A percentile compares a stretch with the other conserved stretches of the same genome.
phyloP scores from a whole-genome alignment of 1,284 basidiomycete species.

The Polyporus tsugae region DNA sequence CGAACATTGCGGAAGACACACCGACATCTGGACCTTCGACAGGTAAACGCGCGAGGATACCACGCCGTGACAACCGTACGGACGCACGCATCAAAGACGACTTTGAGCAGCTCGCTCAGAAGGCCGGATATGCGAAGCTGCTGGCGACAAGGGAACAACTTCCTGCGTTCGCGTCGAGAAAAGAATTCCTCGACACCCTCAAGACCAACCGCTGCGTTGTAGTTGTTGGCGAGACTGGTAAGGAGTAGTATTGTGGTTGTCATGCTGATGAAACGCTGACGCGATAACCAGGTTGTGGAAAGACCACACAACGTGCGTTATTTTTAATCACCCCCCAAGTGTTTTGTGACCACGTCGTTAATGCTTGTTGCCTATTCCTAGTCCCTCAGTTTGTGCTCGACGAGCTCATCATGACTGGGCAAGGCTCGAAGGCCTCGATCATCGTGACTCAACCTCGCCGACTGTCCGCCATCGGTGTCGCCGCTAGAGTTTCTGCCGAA shows the following conservation, averaged over 20 bases:
- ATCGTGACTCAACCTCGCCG: constrained; percentile 92
- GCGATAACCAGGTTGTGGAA: constrained; percentile 77
- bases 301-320: constrained; percentile 80
- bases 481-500: constrained; percentile 88
- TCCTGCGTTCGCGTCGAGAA: constrained; percentile 79
- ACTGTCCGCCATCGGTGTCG: constrained; percentile 91
- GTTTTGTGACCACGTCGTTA: background rate
- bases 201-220: constrained; percentile 75
- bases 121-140: constrained; percentile 65
- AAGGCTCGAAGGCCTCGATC: constrained; percentile 79
- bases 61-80: constrained; percentile 52
- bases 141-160: constrained; percentile 65
- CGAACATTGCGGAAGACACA: background rate
- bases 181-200: constrained; percentile 70
- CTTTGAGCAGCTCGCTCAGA: constrained; percentile 57
- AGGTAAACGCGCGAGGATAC: constrained; percentile 31
- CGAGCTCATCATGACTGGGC: constrained; percentile 70
- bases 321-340: background rate
- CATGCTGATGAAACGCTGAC: background rate
- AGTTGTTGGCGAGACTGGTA: constrained; percentile 87
- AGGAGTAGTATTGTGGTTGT: background rate
- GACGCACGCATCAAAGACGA: constrained; percentile 63
- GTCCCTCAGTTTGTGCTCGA: constrained; percentile 93
- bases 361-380: constrained; percentile 38
- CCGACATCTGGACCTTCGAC: background rate